phyloP scores from a whole-genome alignment of 192 early-diverging fungal genomes.

The Backusella australiensis region DNA sequence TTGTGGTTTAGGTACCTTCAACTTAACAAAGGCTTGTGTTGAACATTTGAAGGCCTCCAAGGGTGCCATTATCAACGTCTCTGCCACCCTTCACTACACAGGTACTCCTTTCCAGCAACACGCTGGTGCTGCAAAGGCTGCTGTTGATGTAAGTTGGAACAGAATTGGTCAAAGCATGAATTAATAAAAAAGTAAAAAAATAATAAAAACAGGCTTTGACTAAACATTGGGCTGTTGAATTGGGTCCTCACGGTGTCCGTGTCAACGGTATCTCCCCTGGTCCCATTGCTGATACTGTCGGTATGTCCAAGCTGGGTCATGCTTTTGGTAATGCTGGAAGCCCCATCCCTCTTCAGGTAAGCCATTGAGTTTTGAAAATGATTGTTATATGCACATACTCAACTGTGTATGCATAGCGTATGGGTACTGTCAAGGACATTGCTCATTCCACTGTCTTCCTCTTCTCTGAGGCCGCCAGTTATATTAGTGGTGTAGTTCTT shows the following conservation, averaged over 20 bases:
- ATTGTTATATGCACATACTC: background rate
- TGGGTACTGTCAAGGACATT: constrained; percentile 60
- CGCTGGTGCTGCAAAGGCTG: constrained; percentile 33
- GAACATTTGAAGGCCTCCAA: constrained; percentile 63
- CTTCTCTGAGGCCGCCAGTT: constrained; percentile 59
- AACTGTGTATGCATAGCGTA: constrained; percentile 14
- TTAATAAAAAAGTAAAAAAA: constrained; percentile 22
- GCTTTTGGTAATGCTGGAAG: background rate
- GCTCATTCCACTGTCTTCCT: constrained; percentile 69
- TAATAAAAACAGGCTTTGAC: constrained; percentile 56
- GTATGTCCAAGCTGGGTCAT: constrained; percentile 8
- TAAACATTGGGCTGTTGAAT: constrained; percentile 63
- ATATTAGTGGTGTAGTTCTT: constrained; percentile 50
- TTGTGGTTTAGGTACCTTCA: constrained; percentile 66
- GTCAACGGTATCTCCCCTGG: constrained; percentile 11
- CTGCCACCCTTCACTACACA: constrained; percentile 63
- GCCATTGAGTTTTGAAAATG: background rate
- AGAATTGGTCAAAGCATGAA: background rate
- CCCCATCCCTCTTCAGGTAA: constrained; percentile 27
- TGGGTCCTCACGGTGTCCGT: constrained; percentile 71
- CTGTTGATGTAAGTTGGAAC: constrained; percentile 29
- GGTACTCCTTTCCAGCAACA: constrained; percentile 44
- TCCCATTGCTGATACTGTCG: constrained; percentile 23
- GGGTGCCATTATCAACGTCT: constrained; percentile 66
- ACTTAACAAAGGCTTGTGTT: constrained; percentile 69